These are phyloP conservation scores for Kockovaella imperatae DNA, from an alignment of 768 basidiomycete genomes.

Conservation along the genomic window DNA sequence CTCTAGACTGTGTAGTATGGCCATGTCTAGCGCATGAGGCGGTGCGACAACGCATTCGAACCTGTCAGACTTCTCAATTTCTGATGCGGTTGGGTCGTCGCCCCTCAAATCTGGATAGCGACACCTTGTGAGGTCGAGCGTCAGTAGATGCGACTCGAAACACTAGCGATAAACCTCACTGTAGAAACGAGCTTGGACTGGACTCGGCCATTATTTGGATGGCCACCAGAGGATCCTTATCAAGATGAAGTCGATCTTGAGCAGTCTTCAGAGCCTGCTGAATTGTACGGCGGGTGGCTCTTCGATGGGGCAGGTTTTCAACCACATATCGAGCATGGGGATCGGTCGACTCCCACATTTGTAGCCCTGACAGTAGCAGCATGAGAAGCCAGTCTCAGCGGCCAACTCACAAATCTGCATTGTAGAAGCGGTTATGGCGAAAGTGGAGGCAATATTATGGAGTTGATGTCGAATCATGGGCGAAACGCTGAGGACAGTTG, in stretches of 20 bases:
- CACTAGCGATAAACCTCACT: too few species aligned
- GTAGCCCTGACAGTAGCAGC: not conserved
- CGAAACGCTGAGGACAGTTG: not conserved
- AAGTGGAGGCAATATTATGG: constrained; percentile 1
- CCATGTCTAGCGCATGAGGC: too few species aligned
- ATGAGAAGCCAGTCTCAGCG: not conserved
- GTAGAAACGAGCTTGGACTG: too few species aligned
- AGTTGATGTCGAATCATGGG: constrained; percentile 1
- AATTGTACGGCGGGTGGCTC: not conserved
- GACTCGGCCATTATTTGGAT: constrained; percentile 1
- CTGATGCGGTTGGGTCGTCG: too few species aligned
- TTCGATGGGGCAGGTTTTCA: constrained; percentile 1
- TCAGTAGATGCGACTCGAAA: too few species aligned
- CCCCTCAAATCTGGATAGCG: too few species aligned
- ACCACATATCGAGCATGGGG: not conserved
- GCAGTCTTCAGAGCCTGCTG: not conserved
- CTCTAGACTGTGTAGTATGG: too few species aligned
- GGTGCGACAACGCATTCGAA: too few species aligned
- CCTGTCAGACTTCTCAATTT: too few species aligned
- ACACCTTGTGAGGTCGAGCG: too few species aligned
- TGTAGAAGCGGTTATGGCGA: constrained; percentile 2
- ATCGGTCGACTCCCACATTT: not conserved
- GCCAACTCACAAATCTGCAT: constrained; percentile 3
- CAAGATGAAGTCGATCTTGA: not conserved
- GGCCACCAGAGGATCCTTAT: constrained; percentile 2